Conservation (phyloP, 2,329 filamentous ascomycete genomes). For the Delphinella strobiligena region DNA sequence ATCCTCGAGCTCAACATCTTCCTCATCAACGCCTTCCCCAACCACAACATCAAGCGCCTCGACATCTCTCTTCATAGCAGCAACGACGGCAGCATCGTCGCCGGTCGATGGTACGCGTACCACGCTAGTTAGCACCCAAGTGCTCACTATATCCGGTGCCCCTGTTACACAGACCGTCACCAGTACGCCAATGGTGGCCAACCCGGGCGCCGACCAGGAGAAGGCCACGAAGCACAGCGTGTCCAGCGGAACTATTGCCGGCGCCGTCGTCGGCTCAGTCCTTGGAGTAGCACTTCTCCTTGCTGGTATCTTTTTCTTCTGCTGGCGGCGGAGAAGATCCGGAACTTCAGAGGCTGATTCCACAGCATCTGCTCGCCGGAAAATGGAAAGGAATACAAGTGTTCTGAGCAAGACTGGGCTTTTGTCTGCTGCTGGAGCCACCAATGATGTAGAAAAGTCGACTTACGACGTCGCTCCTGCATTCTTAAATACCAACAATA, state of each 20-base stretch:
- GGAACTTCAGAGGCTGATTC: slow-evolving; percentile 2
- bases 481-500: slow-evolving; percentile 15
- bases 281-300: slow-evolving; percentile 25
- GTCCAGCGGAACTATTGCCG: slow-evolving; percentile 33
- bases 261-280: slow-evolving; percentile 32
- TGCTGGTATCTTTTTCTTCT: slow-evolving; percentile 26
- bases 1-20: slow-evolving; percentile 10
- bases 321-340: slow-evolving; percentile 22
- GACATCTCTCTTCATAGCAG: slow-evolving; percentile 1
- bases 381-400: slow-evolving; percentile 29
- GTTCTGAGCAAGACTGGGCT: slow-evolving; percentile 37
- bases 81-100: slow-evolving; percentile 10
- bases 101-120: slow-evolving; percentile 14
- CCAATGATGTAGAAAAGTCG: slow-evolving; percentile 17
- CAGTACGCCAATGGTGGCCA: slow-evolving; percentile 19
- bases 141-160: slow-evolving; percentile 31
- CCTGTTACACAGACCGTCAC: slow-evolving; percentile 34
- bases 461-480: slow-evolving; percentile 13
- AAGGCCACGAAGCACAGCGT: slow-evolving; percentile 12
- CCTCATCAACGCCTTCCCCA: slow-evolving; percentile 11
- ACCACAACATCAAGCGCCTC: slow-evolving; percentile 8
- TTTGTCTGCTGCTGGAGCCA: slow-evolving; percentile 17
- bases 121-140: slow-evolving; percentile 23
- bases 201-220: slow-evolving; percentile 12
- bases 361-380: slow-evolving; percentile 6